Conservation (phyloP, 306 rosid genomes). For the Hippophae gyantsensis region DNA sequence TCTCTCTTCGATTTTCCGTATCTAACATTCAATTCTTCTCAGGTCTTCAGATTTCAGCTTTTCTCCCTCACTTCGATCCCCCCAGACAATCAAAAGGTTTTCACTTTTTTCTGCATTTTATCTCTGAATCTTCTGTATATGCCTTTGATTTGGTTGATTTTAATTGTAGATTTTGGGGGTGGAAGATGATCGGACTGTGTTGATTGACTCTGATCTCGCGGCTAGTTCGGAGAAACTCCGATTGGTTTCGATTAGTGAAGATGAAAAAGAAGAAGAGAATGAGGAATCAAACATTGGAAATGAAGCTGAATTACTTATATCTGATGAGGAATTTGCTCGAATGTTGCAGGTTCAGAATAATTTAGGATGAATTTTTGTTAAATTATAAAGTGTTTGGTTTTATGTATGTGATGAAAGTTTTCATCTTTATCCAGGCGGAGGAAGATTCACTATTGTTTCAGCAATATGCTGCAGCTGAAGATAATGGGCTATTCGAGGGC, state of each 20-base stretch:
- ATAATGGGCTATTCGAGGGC: conserved; percentile 31
- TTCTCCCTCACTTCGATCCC: conserved; percentile 60
- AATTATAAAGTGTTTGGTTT: not conserved
- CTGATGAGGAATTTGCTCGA: conserved; percentile 69
- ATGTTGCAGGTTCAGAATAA: conserved; percentile 40
- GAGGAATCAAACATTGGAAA: conserved; percentile 9
- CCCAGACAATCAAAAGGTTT: conserved; percentile 70
- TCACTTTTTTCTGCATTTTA: not conserved
- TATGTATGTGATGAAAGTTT: not conserved
- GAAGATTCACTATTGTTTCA: conserved; percentile 59
- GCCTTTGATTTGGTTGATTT: too few species aligned
- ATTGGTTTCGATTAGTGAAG: conserved; percentile 31
- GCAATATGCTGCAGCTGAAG: conserved; percentile 34
- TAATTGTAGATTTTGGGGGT: conserved; percentile 34
- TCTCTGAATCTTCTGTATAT: too few species aligned
- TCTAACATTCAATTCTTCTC: not conserved
- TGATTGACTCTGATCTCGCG: conserved; percentile 51
- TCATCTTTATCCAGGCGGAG: conserved; percentile 36
- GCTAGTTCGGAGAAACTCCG: conserved; percentile 48
- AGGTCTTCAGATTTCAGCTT: conserved; percentile 67
- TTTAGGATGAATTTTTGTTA: not conserved
- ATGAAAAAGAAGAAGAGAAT: not conserved
- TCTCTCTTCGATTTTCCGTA: not conserved
- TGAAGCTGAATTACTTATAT: conserved; percentile 22
- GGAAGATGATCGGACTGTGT: conserved; percentile 31